These are phyloP conservation scores for Fraxinus nigra DNA, from an alignment of 305 asterid genomes.

Conservation along the genomic window DNA sequence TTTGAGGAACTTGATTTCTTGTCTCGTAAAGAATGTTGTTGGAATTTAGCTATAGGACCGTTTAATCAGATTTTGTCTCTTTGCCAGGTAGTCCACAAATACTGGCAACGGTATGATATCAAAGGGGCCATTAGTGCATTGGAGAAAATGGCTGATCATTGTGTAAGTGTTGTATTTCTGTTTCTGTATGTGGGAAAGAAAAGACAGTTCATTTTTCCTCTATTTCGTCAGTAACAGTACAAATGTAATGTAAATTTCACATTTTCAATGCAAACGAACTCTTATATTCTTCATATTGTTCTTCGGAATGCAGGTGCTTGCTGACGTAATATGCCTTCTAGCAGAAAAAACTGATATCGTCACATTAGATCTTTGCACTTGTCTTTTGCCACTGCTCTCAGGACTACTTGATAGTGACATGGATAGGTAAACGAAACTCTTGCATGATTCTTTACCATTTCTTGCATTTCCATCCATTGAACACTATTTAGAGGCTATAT, in stretches of 20 bases:
- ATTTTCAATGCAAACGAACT: constrained; percentile 12
- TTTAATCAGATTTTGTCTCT: constrained; percentile 1
- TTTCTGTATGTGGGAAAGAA: constrained; percentile 20
- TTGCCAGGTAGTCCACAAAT: constrained; percentile 63
- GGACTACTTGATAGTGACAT: constrained; percentile 73
- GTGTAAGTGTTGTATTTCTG: constrained; percentile 52
- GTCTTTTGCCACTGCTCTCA: constrained; percentile 81
- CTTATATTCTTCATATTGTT: constrained; percentile 18
- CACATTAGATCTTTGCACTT: constrained; percentile 78
- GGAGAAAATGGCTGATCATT: constrained; percentile 80
- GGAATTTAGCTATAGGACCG: not conserved
- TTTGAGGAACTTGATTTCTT: not conserved
- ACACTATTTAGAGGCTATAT: constrained; percentile 14
- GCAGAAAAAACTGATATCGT: constrained; percentile 67
- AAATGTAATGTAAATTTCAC: constrained; percentile 19
- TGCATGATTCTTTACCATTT: constrained; percentile 8
- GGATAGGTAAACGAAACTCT: constrained; percentile 59
- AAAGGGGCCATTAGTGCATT: constrained; percentile 73
- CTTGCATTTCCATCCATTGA: constrained; percentile 8
- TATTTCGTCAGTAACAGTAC: constrained; percentile 7
- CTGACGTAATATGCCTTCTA: constrained; percentile 78
- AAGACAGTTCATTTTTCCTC: not conserved
- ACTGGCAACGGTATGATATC: constrained; percentile 87
- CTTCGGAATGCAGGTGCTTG: constrained; percentile 71
- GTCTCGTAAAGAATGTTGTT: not conserved